A percentile compares a stretch with the other conserved stretches of the same genome.
These are phyloP conservation scores for Cronartium quercuum DNA, from an alignment of 1,284 basidiomycete genomes.

Conservation along the genomic window DNA sequence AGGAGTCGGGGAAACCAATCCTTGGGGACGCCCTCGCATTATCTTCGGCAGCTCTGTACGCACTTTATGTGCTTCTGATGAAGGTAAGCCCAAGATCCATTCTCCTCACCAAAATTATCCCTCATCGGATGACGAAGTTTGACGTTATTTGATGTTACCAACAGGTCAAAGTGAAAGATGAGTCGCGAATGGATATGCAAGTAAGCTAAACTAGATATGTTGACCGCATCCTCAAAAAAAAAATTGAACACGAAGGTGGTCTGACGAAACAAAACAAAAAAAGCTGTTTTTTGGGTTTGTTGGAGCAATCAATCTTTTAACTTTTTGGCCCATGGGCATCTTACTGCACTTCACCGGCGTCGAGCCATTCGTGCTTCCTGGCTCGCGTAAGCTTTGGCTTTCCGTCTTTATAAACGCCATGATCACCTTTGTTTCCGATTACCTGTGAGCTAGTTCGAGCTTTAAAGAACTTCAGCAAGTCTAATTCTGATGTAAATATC, in stretches of 20 bases:
- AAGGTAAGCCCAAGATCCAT: slow-evolving; percentile 54
- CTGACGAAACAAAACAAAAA: neutral
- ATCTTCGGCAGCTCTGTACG: slow-evolving; percentile 76
- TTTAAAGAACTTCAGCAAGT: neutral
- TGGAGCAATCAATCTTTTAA: slow-evolving; percentile 76
- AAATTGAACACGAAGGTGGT: neutral
- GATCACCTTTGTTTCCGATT: slow-evolving; percentile 37
- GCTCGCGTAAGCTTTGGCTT: slow-evolving; percentile 57
- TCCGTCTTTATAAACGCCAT: slow-evolving; percentile 63
- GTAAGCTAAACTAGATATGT: neutral
- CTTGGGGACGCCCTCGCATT: slow-evolving; percentile 71
- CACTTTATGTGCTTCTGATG: slow-evolving; percentile 82
- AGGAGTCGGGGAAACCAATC: neutral
- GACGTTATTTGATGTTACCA: slow-evolving; percentile 3
- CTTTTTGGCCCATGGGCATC: slow-evolving; percentile 73
- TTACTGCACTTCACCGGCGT: slow-evolving; percentile 68
- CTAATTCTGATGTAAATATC: neutral
- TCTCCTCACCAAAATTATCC: neutral
- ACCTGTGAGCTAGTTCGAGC: slow-evolving; percentile 8
- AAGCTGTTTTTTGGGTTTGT: slow-evolving; percentile 58
- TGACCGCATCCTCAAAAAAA: neutral
- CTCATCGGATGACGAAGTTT: neutral
- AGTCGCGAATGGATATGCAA: slow-evolving; percentile 37
- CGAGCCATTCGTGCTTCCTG: slow-evolving; percentile 72
- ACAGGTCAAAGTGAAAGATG: slow-evolving; percentile 61